Evolutionary conservation across 2,329 filamentous ascomycete species (phyloP), one percentile per base, ranked within the genome.

Genomic region (Sporothrix luriei): DNA sequence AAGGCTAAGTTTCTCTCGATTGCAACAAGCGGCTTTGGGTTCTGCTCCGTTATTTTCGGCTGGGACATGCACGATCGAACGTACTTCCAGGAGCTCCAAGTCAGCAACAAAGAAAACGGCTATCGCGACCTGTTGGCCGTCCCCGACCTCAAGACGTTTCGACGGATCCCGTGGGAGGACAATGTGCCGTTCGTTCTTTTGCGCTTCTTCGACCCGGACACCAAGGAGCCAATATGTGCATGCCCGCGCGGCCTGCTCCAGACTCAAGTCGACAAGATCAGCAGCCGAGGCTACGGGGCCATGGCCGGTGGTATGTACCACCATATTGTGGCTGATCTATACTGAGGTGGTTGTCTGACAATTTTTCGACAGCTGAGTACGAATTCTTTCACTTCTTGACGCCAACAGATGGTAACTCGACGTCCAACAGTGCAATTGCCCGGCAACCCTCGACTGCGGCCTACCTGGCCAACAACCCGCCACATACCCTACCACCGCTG

Each of bases 1-100:
- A 97, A 97, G 84, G 91, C 90, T 78, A 97, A 97, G 82, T 97
- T 97, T 79, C 83, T 97, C 49, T 92, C 91, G 40, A 87, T 97
- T 68, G 90, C 90, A n/a, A 80, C 87, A 54, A 85, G 88, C 57
- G 94, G 93, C 66, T 97, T 97, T 75, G 94, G 93, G 68, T 97
- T 97, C 84, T 97, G 94, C 83, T 95, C 91, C 24, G 93, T 97
- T 74, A 88, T 97, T 73, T 97, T 97, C 76, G 93, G 94, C 78
- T 97, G 94, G 94, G 93, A 97, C 80, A 97, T 97, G 92, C 93
- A 97, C 80, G 94, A 97, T 77, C 85, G 88, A 82, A 96, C 92
- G 13, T 97, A 97, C 79, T 90, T 92, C 78, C 88, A 86, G 75
- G 93, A 97, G 80, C 86, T 97, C 73, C 87, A 87, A 76, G 90